Base-by-base conservation (phyloP, 257 asterid genomes). In the Fraxinus pennsylvanica region DNA sequence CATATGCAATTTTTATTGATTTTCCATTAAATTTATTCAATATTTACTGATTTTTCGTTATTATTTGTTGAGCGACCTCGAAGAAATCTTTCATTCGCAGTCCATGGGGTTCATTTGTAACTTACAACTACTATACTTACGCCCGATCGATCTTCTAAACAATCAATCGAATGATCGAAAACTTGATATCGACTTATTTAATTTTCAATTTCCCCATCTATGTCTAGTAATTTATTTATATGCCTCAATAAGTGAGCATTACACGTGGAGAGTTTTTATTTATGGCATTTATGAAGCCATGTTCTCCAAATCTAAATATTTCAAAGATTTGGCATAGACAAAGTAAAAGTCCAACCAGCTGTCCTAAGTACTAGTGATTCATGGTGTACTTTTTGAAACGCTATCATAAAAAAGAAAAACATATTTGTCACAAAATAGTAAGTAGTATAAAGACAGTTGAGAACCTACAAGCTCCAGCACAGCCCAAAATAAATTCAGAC, bases 261-360 rank as follows among this genome's bases (percentile, higher is more conserved):
- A 15, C 81, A 72, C 74, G 81, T 79, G 66, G 33, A 17, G 61
- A 5, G 7, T 7, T 41, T 17, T 9, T 79, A 4, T 72, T 19
- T 21, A 22, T 35, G 72, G 86, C 79, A 79, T 79, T 76, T 10
- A 79, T 43, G 81, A 35, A 61, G 65, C 76, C 84, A 79, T 76
- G 86, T 72, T 78, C 69, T 67, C 17, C 0, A 19, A 57, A 30
- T 30, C 29, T 21, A 57, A 15, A 54, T 54, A 54, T 19, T 54
- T 19, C 9, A 54, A 6, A 54, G 30, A 29, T 59, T 22, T 21
- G 68, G 12, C 30, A 59, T 9, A 2, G 1, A 5, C 25, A 68
- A 30, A 13, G 72, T 29, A 5, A 29, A 29, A 68, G 32, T 66
- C 43, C 38, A 9, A 68, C 43, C 25, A 27, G 8, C 43, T 68